Percentiles rank a stretch among this genome's conserved stretches.
Evolutionary conservation across 176 grass and related monocot genomes (phyloP).

Genomic region (Phyllostachys edulis): DNA sequence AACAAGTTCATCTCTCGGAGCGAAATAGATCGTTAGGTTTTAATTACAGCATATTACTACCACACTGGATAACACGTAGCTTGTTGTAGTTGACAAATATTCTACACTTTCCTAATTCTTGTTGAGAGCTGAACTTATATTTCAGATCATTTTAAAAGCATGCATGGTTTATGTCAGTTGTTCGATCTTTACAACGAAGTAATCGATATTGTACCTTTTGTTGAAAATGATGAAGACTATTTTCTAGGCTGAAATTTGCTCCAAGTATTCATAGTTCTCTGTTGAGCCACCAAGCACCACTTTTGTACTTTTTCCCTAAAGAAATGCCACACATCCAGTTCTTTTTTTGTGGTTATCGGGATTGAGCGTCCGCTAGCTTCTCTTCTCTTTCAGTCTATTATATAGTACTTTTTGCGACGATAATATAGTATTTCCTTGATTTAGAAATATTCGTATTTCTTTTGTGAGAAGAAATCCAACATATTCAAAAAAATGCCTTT

Average conservation of each 20-base stretch:
- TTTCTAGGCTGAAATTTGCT: slow-evolving; percentile 2
- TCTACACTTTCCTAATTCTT: neutral
- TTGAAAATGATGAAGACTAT: neutral
- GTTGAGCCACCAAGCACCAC: neutral
- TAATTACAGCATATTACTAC: neutral
- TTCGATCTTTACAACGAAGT: neutral
- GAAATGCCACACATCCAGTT: neutral
- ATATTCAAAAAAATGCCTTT: neutral
- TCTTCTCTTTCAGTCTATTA: neutral
- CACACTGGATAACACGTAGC: neutral
- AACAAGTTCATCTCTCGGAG: neutral
- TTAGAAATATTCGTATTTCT: neutral
- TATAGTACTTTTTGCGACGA: neutral
- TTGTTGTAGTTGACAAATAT: neutral
- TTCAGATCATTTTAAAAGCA: neutral
- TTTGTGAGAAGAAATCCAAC: neutral
- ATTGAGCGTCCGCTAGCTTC: neutral
- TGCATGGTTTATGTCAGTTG: neutral
- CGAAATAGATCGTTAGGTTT: neutral
- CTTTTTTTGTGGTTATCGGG: neutral
- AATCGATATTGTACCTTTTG: neutral
- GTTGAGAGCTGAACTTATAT: neutral
- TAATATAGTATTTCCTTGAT: neutral
- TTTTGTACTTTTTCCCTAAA: neutral
- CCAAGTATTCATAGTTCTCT: neutral